Base-by-base conservation (phyloP, 2,329 filamentous ascomycete species). In the Neopestalotiopsis sp. region DNA sequence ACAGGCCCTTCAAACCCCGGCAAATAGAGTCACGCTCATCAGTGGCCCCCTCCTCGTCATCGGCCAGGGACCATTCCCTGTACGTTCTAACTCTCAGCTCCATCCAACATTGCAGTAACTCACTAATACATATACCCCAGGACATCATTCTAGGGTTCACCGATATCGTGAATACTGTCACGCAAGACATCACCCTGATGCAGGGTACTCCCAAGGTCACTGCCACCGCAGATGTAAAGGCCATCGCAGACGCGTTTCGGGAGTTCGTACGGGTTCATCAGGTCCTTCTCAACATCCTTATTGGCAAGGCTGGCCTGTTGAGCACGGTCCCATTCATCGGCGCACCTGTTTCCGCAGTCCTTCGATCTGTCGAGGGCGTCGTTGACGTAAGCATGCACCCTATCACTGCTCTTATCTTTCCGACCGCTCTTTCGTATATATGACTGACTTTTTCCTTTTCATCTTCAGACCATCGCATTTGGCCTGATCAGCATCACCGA, bases 301-400 rank as follows among this genome's bases (percentile, higher is more conserved):
- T 80, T 67, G 77, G 76, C 63, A 81, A 80, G 71, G 71, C 78
- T 20, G 77, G 77, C 2, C 60, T 80, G 6, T 70, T 79, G 59
- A 66, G 13, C 0, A 67, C 67, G 0, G 66, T 79, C 6, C 78
- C 76, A 2, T 30, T 80, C 30, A 68, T 80, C 24, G 78, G 77
- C 3, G 10, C 17, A 4, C 76, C 78, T 0, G 69, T 81, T 3
- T 73, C 74, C 7, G 68, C 71, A 7, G 71, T 73, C 1, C 75
- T 81, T 0, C 71, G 76, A 2, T 14, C 64, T 13, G 2, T 78
- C 7, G 76, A 78, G 63, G 3, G 0, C 0, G 13, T 74, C 13
- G 72, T 76, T 4, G 75, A 78, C 24, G 76, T 79, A 68, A 74
- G 75, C 0, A 28, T 42, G 40, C 40, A n/a, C 40, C 10, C 10